A percentile compares a stretch with the other conserved stretches of the same genome.
Evolutionary conservation across 2,329 filamentous ascomycete species (phyloP).

Genomic region (Fusarium dimerum): DNA sequence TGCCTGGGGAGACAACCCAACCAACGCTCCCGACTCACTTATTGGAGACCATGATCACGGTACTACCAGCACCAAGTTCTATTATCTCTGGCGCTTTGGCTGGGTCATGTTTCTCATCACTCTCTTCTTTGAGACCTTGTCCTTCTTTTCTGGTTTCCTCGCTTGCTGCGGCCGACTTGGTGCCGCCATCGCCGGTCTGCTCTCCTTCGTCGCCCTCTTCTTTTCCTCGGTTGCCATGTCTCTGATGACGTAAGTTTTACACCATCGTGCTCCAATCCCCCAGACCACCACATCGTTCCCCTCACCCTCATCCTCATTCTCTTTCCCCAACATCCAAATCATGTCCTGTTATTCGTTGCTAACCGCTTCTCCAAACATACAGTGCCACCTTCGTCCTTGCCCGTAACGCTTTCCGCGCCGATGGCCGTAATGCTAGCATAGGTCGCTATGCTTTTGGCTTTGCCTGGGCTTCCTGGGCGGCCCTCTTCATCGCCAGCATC

Average conservation of each 20-base stretch:
- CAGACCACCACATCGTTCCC: no score
- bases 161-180: constrained; percentile 72
- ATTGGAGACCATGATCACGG: constrained; percentile 51
- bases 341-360: not conserved
- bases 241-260: constrained; percentile 69
- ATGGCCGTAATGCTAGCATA: constrained; percentile 58
- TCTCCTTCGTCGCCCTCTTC: constrained; percentile 62
- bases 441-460: constrained; percentile 74
- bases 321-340: no score
- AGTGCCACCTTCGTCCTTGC: constrained; percentile 65
- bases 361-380: constrained; percentile 21
- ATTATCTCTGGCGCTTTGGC: constrained; percentile 85
- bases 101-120: constrained; percentile 89
- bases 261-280: not conserved
- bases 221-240: constrained; percentile 67
- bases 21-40: constrained; percentile 46
- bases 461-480: constrained; percentile 71
- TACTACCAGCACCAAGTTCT: constrained; percentile 65
- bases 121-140: constrained; percentile 72
- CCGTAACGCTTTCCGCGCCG: constrained; percentile 63
- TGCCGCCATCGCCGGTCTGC: constrained; percentile 63
- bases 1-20: constrained; percentile 58
- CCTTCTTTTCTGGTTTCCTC: constrained; percentile 68
- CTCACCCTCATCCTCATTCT: not conserved
- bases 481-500: constrained; percentile 65